Evolutionary conservation across 176 grass and related monocot species (phyloP).

Genomic region (Ensete ventricosum): DNA sequence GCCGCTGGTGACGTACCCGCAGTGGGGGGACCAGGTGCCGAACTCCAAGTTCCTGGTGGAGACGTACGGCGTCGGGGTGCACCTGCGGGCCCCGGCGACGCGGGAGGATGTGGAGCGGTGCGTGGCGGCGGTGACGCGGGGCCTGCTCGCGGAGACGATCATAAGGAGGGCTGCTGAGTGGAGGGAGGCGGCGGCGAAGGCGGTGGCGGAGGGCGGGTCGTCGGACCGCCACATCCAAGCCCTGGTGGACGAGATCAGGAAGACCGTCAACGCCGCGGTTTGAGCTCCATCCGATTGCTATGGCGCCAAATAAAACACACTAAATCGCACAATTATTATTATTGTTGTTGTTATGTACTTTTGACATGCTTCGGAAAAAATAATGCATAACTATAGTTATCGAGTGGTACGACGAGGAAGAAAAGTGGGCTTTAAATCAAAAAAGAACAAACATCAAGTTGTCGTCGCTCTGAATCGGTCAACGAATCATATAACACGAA

Average conservation of each 20-base stretch:
- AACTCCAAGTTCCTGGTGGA: conserved; percentile 59
- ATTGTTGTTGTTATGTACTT: no score
- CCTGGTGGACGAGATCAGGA: conserved; percentile 51
- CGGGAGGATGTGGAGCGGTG: conserved; percentile 30
- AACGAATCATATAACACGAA: no score
- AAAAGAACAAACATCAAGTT: no score
- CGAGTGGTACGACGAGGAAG: no score
- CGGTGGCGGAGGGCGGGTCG: conserved; percentile 41
- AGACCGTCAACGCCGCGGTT: background rate
- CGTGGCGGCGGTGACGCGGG: conserved; percentile 37
- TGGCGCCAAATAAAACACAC: no score
- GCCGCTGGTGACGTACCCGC: conserved; percentile 60
- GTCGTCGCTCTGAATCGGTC: no score
- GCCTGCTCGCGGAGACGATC: conserved; percentile 23
- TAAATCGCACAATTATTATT: no score
- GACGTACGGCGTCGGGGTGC: conserved; percentile 44
- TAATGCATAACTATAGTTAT: no score
- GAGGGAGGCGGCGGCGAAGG: conserved; percentile 31
- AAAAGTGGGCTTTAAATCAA: no score
- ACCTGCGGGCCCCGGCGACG: conserved; percentile 31
- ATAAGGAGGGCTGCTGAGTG: conserved; percentile 27
- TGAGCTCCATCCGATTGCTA: no score
- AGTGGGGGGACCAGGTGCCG: conserved; percentile 73
- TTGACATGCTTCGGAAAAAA: no score
- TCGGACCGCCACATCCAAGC: conserved; percentile 46